Evolutionary conservation across 176 grass and related monocot species (phyloP), one percentile per base, ranked within the genome.

Genomic region (Eremochloa ophiuroides): DNA sequence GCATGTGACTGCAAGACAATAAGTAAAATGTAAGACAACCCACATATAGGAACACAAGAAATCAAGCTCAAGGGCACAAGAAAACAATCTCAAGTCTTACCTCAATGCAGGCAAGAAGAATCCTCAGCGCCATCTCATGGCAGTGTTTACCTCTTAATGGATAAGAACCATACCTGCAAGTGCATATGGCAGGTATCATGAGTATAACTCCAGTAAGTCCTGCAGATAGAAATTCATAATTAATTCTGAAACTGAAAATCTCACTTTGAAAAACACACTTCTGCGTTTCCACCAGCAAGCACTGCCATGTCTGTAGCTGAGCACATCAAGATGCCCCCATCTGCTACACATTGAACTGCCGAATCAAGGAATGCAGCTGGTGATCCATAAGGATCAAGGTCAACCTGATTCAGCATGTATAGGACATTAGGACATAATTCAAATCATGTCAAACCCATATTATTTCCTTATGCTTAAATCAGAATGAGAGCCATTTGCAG

Each of bases 81-180:
- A 10, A 38, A 47, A 35, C 40, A 69, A 35, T 63, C 28, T 15
- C 10, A 58, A 33, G 22, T 22, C 17, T 7, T 84, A 94, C 94
- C 89, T 97, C 94, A 63, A 97, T 92, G 75, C 91, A 87, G 51
- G 94, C 84, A 77, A 97, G 89, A 74, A 97, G 94, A 39, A 97
- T 94, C 77, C 94, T 91, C 85, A 97, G 83, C 64, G 94, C 94
- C 91, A 97, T 94, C 75, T 97, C 94, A 91, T 97, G 94, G 62
- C 94, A 94, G 80, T 97, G 87, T 82, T 97, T 97, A 22, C 91
- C 91, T 79, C 82, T 94, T 71, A 97, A 26, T 79, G 94, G 91
- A 56, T 97, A 97, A 44, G 85, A 93, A 71, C 94, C 94, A 89
- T 94, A 97, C 77, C 94, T 94, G 83, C 26, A 86, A 12, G 70